phyloP scores from a whole-genome alignment of 2,329 filamentous ascomycete genomes.

The Microdochium bolleyi region DNA sequence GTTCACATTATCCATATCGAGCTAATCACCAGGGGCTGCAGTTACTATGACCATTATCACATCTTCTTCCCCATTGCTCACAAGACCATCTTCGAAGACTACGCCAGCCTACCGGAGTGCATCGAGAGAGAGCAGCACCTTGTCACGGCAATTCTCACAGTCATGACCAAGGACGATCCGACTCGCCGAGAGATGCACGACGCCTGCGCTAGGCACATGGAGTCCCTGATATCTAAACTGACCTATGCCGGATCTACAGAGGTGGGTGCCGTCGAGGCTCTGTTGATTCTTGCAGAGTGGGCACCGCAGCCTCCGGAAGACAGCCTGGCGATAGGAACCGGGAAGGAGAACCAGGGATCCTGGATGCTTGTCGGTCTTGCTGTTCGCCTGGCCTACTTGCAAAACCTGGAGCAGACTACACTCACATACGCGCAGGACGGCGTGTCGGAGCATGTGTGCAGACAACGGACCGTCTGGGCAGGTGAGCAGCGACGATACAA shows the following conservation, averaged over 20 bases:
- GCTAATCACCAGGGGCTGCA: slow-evolving; percentile 16
- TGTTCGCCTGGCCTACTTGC: slow-evolving; percentile 60
- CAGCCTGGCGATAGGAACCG: slow-evolving; percentile 57
- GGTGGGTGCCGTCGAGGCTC: slow-evolving; percentile 63
- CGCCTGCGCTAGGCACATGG: slow-evolving; percentile 63
- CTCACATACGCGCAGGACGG: slow-evolving; percentile 52
- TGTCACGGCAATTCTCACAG: slow-evolving; percentile 63
- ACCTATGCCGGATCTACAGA: slow-evolving; percentile 59
- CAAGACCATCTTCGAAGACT: slow-evolving; percentile 46
- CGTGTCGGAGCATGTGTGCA: slow-evolving; percentile 51
- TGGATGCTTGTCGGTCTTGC: slow-evolving; percentile 74
- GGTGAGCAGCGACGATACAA: slow-evolving; percentile 22
- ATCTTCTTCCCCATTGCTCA: slow-evolving; percentile 64
- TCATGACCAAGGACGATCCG: slow-evolving; percentile 63
- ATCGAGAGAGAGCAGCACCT: slow-evolving; percentile 57
- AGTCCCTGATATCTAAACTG: slow-evolving; percentile 58
- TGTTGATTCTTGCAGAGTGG: slow-evolving; percentile 66
- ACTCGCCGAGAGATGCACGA: slow-evolving; percentile 56
- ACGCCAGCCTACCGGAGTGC: slow-evolving; percentile 40
- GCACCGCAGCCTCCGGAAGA: slow-evolving; percentile 57
- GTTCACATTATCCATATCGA: neutral
- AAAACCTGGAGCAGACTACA: slow-evolving; percentile 61
- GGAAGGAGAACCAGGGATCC: slow-evolving; percentile 65
- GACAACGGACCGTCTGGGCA: slow-evolving; percentile 62
- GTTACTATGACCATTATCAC: slow-evolving; percentile 59